phyloP scores from a whole-genome alignment of 345 rosid species.

The Eucalyptus regnans region DNA sequence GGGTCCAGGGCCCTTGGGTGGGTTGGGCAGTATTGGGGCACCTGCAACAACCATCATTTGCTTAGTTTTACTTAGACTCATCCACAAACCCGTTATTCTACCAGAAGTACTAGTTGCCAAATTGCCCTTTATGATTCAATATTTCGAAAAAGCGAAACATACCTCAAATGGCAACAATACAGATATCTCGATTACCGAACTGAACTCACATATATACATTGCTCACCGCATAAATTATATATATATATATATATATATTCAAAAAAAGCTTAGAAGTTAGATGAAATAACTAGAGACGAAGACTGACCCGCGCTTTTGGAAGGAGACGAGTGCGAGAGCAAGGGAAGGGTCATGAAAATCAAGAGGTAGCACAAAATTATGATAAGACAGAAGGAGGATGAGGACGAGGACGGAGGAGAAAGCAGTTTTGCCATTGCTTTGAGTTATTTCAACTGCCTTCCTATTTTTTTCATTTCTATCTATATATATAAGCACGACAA shows the following conservation, averaged over 20 bases:
- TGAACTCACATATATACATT: too few relatives aligned
- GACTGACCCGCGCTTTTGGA: neutral
- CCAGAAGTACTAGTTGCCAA: neutral
- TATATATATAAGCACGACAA: too few relatives aligned
- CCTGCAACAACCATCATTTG: neutral
- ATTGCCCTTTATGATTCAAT: too few relatives aligned
- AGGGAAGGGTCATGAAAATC: neutral
- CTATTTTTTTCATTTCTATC: too few relatives aligned
- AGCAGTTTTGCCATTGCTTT: too few relatives aligned
- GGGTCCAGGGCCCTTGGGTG: neutral
- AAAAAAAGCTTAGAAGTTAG: neutral
- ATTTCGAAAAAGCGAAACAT: neutral
- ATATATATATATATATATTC: neutral
- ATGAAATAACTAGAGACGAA: neutral
- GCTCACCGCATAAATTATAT: neutral
- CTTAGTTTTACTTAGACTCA: neutral
- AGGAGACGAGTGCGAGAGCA: neutral
- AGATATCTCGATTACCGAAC: too few relatives aligned
- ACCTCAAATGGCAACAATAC: neutral
- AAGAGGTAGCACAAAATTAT: neutral
- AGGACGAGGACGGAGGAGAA: too few relatives aligned
- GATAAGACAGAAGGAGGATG: neutral
- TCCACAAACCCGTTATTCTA: neutral
- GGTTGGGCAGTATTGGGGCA: rapidly evolving
- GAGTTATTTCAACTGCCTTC: too few relatives aligned